These are phyloP conservation scores for Ceratocystis huliohia DNA, from an alignment of 2,329 filamentous ascomycete species.

Conservation along the genomic window DNA sequence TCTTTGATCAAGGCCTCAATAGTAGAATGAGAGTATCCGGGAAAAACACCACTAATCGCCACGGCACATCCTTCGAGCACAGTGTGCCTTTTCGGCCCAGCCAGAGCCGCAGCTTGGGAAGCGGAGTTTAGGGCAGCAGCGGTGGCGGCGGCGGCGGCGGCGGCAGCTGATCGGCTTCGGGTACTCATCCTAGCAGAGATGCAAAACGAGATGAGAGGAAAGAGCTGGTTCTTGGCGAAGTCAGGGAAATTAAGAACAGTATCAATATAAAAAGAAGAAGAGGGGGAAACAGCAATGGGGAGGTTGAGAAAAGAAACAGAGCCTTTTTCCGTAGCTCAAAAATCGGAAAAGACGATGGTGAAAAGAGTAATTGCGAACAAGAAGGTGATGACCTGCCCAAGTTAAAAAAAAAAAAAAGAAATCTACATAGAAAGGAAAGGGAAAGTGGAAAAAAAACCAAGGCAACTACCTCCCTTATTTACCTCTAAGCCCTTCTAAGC, in stretches of 20 bases:
- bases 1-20: constrained; percentile 35
- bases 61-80: constrained; percentile 34
- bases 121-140: neutral
- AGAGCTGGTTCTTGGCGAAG: neutral
- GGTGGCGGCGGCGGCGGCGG: neutral
- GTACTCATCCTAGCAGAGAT: neutral
- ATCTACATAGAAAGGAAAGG: too few species aligned
- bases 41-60: constrained; percentile 49
- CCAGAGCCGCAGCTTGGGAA: neutral
- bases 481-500: too few species aligned
- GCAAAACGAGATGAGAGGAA: neutral
- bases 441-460: neutral
- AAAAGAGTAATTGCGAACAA: neutral
- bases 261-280: neutral
- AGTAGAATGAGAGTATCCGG: constrained; percentile 37
- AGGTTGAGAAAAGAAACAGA: neutral
- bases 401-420: neutral
- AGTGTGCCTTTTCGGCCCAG: neutral
- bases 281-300: neutral
- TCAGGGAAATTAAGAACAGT: neutral
- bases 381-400: too few species aligned
- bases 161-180: constrained; percentile 1
- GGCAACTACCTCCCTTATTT: neutral
- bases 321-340: neutral
- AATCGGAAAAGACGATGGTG: neutral